Conservation (phyloP, 2,329 filamentous ascomycete genomes). For the Ilyonectria sp. region DNA sequence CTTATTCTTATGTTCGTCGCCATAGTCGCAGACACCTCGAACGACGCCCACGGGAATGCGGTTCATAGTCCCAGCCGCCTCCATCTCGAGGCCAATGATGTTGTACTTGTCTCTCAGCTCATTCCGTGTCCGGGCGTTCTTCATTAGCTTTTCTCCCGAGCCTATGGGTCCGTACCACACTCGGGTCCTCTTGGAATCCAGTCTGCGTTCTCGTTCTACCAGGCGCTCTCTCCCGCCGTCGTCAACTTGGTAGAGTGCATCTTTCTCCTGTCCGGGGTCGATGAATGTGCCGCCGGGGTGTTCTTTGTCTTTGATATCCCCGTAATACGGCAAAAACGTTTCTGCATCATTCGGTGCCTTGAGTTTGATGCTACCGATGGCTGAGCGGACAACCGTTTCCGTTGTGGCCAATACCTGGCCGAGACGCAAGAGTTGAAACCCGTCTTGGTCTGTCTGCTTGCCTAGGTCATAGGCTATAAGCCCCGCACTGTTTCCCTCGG, state of each 20-base stretch:
- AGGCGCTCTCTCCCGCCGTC: slow-evolving; percentile 1
- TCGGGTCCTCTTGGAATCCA: slow-evolving; percentile 40
- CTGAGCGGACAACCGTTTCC: slow-evolving; percentile 51
- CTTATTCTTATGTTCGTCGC: slow-evolving; percentile 52
- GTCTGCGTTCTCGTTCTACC: slow-evolving; percentile 38
- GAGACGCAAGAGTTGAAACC: slow-evolving; percentile 45
- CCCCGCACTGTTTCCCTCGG: slow-evolving; percentile 42
- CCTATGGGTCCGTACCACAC: slow-evolving; percentile 54
- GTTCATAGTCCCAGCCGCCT: slow-evolving; percentile 52
- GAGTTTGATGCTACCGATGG: slow-evolving; percentile 52
- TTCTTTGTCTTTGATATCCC: slow-evolving; percentile 41
- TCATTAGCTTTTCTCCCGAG: slow-evolving; percentile 52
- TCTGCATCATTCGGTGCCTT: slow-evolving; percentile 40
- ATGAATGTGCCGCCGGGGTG: slow-evolving; percentile 46
- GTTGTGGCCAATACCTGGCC: slow-evolving; percentile 49
- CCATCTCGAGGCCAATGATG: slow-evolving; percentile 54
- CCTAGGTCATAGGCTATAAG: slow-evolving; percentile 54
- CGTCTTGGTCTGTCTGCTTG: slow-evolving; percentile 47
- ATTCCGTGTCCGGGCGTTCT: slow-evolving; percentile 43
- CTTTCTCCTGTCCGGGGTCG: slow-evolving; percentile 51
- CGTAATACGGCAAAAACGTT: slow-evolving; percentile 44
- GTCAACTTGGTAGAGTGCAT: slow-evolving; percentile 42
- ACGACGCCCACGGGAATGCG: slow-evolving; percentile 52
- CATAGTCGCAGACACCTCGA: slow-evolving; percentile 54
- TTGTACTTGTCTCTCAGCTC: slow-evolving; percentile 45